A percentile compares a stretch with the other conserved stretches of the same genome.
These are phyloP conservation scores for Silene conica DNA, from an alignment of 148 eudicot genomes.

Conservation along the genomic window DNA sequence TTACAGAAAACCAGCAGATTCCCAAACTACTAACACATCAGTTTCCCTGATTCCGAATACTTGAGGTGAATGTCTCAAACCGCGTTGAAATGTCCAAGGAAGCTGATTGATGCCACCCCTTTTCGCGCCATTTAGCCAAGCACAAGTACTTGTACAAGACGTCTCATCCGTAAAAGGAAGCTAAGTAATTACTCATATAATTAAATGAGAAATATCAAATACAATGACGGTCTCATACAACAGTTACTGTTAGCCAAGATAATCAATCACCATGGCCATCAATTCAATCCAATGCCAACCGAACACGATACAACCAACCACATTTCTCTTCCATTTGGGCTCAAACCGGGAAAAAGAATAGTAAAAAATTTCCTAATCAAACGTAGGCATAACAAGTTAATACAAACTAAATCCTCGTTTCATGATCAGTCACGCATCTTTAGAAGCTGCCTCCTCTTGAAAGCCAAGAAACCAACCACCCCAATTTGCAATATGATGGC, in stretches of 20 bases:
- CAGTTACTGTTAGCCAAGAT: no score
- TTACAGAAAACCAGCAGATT: slow-evolving; percentile 25
- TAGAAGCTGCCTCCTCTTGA: slow-evolving; percentile 46
- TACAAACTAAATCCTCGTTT: background rate
- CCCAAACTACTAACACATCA: slow-evolving; percentile 16
- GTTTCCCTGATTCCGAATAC: slow-evolving; percentile 10
- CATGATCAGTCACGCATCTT: slow-evolving; percentile 25
- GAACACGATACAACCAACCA: background rate
- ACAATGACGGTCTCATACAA: background rate
- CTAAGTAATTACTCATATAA: no score
- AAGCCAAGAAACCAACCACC: slow-evolving; percentile 50
- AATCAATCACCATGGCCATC: slow-evolving; percentile 8
- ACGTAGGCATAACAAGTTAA: slow-evolving; percentile 12
- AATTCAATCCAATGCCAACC: slow-evolving; percentile 7
- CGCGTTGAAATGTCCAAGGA: background rate
- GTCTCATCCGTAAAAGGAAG: background rate
- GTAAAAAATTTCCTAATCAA: slow-evolving; percentile 13
- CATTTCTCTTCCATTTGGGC: background rate
- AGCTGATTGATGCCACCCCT: slow-evolving; percentile 12
- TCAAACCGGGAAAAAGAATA: slow-evolving; percentile 21
- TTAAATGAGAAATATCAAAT: no score
- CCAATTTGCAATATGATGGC: slow-evolving; percentile 58
- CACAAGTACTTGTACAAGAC: background rate
- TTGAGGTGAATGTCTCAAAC: background rate
- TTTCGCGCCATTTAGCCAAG: slow-evolving; percentile 3